Evolutionary conservation across 352 stramenopile genomes (phyloP).

Genomic region (Globisporangium cystogenes): DNA sequence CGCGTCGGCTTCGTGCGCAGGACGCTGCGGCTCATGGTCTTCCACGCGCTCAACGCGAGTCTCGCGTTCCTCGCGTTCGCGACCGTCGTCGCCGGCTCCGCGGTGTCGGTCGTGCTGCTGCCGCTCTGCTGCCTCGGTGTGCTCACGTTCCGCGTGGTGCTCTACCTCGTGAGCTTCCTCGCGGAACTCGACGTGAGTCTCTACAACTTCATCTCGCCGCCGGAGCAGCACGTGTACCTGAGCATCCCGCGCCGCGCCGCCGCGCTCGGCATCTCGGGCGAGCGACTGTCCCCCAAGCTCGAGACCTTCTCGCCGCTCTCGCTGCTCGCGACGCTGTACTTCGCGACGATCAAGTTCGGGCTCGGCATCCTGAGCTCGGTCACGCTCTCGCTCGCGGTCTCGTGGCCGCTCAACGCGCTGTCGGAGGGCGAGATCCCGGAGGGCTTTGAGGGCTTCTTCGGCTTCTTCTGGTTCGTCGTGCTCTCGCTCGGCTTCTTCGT

Average conservation of each 20-base stretch:
- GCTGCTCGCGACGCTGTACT: slow-evolving; percentile 50
- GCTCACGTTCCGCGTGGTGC: slow-evolving; percentile 53
- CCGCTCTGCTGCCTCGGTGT: slow-evolving; percentile 64
- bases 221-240: slow-evolving; percentile 43
- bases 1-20: slow-evolving; percentile 22
- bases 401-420: slow-evolving; percentile 35
- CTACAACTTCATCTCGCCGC: slow-evolving; percentile 56
- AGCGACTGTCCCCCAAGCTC: slow-evolving; percentile 48
- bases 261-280: slow-evolving; percentile 30
- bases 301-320: slow-evolving; percentile 31
- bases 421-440: slow-evolving; percentile 26
- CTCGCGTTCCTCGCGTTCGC: slow-evolving; percentile 33
- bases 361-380: slow-evolving; percentile 45
- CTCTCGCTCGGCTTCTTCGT: slow-evolving; percentile 38
- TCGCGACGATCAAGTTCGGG: slow-evolving; percentile 53
- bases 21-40: slow-evolving; percentile 47
- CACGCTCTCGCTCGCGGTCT: slow-evolving; percentile 47
- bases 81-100: slow-evolving; percentile 48
- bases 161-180: slow-evolving; percentile 45
- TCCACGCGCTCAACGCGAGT: slow-evolving; percentile 53
- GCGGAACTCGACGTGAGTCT: slow-evolving; percentile 49
- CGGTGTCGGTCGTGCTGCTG: slow-evolving; percentile 29
- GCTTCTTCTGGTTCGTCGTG: slow-evolving; percentile 39
- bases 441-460: slow-evolving; percentile 34
- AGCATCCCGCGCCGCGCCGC: slow-evolving; percentile 24